Evolutionary conservation across 1,284 basidiomycete species (phyloP), one percentile per base, ranked within the genome.

Genomic region (Cutaneotrichosporon sp.): DNA sequence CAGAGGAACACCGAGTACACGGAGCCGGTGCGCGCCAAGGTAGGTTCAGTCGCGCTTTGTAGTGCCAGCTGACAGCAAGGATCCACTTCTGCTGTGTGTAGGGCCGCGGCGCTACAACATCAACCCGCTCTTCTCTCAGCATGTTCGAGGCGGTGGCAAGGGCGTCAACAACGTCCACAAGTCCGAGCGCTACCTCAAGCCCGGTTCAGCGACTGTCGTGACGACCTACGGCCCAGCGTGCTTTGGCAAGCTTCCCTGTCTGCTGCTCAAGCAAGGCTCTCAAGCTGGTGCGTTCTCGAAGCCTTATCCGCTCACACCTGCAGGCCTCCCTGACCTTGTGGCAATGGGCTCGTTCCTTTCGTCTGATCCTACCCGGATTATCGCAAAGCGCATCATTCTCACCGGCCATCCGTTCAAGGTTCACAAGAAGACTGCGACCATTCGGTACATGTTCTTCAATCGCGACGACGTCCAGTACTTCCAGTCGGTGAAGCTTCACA

Each of bases 401-500:
- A 94, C 94, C 1, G 95, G 95, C 0, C 94, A 97, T 78, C 95
- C 95, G 0, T 93, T 92, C 87, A 97, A 95, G 76, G 89, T 98
- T 5, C 95, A 99, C 83, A 95, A 95, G 77, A 95, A 94, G 83
- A 95, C 92, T 1, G 95, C 94, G 0, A 99, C 95, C 6, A 89
- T 99, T 70, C 88, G 95, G 52, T 99, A 97, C 83, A 94, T 99
- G 92, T 97, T 99, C 82, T 98, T 99, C 84, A 90, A 95, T 78
- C 68, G 88, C 18, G 92, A 94, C 57, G 95, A 99, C 77, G 87
- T 98, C 60, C 84, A 87, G 51, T 99, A 97, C 81, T 98, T 91
- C 84, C 90, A 91, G 73, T 93, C 94, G 0, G 88, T 98, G 62
- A 91, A 95, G 72, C 81, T 99, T 61, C 85, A 93, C 73, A 99